Percentiles rank a stretch among this genome's conserved stretches.
phyloP scores from a whole-genome alignment of 495 filamentous ascomycete species.

The Apodospora peruviana region DNA sequence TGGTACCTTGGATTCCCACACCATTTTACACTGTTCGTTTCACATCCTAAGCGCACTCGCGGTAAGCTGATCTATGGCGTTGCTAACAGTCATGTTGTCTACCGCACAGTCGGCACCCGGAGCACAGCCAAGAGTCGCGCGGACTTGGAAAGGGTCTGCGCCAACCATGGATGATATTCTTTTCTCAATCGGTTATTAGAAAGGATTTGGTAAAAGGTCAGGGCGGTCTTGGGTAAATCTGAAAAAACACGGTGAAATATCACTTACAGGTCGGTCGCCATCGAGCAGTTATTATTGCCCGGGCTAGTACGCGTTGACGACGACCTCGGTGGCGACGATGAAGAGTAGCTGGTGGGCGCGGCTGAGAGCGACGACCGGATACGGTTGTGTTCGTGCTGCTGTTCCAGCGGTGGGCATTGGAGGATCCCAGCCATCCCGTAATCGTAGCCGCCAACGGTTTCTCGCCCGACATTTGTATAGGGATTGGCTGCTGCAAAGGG shows the following conservation, averaged over 20 bases:
- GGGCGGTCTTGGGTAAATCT: background rate
- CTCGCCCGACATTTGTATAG: no score
- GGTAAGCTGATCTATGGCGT: slow-evolving; percentile 3
- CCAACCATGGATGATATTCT: slow-evolving; percentile 11
- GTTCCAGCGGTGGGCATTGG: no score
- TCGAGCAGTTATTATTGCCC: slow-evolving; percentile 3
- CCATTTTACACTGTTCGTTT: no score
- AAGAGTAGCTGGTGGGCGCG: background rate
- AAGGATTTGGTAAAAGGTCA: background rate
- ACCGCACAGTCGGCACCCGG: slow-evolving; percentile 8
- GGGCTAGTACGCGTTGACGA: background rate
- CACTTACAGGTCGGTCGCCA: slow-evolving; percentile 10
- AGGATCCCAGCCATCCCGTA: no score
- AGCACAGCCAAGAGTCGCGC: slow-evolving; percentile 5
- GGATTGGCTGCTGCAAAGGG: no score
- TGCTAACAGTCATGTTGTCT: slow-evolving; percentile 1
- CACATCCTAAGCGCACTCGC: background rate
- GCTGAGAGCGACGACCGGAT: background rate
- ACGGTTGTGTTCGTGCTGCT: no score
- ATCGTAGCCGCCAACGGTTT: no score
- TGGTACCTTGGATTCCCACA: no score
- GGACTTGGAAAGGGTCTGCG: slow-evolving; percentile 6
- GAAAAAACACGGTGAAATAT: background rate
- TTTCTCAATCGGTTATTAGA: no score
- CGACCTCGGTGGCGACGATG: background rate